These are phyloP conservation scores for Oryza rufipogon DNA, from an alignment of 176 grass and related monocot genomes.

Conservation along the genomic window DNA sequence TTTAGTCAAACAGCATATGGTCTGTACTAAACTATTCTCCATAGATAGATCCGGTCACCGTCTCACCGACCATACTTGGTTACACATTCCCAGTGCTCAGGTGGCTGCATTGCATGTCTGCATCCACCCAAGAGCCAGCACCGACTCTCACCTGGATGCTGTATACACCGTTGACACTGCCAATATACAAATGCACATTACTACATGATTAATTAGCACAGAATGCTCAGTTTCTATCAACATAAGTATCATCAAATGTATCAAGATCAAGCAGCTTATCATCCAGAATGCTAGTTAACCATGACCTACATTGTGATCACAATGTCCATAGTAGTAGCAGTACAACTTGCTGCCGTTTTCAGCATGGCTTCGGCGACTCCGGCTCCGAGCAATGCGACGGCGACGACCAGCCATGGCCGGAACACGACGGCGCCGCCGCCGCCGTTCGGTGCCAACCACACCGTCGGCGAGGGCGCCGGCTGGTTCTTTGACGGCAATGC, in stretches of 20 bases:
- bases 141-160: conserved; percentile 26
- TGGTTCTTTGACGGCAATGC: conserved; percentile 69
- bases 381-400: background rate
- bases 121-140: background rate
- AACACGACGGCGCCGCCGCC: conserved; percentile 30
- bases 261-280: background rate
- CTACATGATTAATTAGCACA: background rate
- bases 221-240: background rate
- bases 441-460: conserved; percentile 58
- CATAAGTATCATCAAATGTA: background rate
- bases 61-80: conserved; percentile 23
- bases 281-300: background rate
- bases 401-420: background rate
- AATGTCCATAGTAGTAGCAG: background rate
- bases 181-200: background rate
- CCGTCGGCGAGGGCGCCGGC: conserved; percentile 56
- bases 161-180: conserved; percentile 7
- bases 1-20: background rate
- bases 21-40: background rate
- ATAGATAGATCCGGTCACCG: conserved; percentile 25
- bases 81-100: background rate
- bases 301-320: background rate
- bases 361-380: background rate
- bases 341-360: background rate
- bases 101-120: no score